These are phyloP conservation scores for Vanderwaltozyma tropicalis DNA, from an alignment of 805 yeast species.

Conservation along the genomic window DNA sequence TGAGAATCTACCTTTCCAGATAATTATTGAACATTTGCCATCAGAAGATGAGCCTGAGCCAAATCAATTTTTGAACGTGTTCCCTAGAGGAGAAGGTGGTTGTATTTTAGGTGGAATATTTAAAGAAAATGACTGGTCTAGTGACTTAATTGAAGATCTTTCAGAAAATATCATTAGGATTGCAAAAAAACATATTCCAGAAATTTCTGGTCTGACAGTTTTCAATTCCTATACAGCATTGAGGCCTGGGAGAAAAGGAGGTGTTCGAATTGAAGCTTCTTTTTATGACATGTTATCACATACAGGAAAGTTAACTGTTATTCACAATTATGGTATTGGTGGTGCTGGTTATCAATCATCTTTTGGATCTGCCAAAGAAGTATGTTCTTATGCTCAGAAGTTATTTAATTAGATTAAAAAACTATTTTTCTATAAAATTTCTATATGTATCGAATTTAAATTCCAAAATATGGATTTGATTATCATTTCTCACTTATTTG, in stretches of 20 bases:
- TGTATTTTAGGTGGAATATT: constrained; percentile 67
- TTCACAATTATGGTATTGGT: constrained; percentile 67
- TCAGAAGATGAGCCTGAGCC: neutral
- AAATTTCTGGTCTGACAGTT: constrained; percentile 39
- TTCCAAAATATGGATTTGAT: no score
- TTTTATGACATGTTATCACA: constrained; percentile 4
- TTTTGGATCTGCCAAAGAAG: constrained; percentile 44
- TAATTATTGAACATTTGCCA: neutral
- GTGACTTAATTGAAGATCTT: constrained; percentile 32
- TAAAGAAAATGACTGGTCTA: constrained; percentile 29
- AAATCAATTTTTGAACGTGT: constrained; percentile 2
- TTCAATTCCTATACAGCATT: constrained; percentile 51
- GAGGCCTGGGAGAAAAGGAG: constrained; percentile 54
- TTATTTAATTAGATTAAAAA: neutral
- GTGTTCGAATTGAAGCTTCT: constrained; percentile 36
- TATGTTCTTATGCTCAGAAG: neutral
- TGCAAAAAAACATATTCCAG: constrained; percentile 43
- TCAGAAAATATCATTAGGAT: constrained; percentile 35
- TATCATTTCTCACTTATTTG: neutral
- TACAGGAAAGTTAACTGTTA: constrained; percentile 20
- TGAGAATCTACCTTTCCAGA: constrained; percentile 3
- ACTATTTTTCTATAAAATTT: neutral
- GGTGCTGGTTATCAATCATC: constrained; percentile 66
- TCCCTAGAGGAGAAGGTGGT: constrained; percentile 28
- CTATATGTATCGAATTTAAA: neutral